Percentiles rank a stretch among this genome's conserved stretches.
Evolutionary conservation across 1,139 yeast genomes (phyloP).

Genomic region (Candida labiduridarum): DNA sequence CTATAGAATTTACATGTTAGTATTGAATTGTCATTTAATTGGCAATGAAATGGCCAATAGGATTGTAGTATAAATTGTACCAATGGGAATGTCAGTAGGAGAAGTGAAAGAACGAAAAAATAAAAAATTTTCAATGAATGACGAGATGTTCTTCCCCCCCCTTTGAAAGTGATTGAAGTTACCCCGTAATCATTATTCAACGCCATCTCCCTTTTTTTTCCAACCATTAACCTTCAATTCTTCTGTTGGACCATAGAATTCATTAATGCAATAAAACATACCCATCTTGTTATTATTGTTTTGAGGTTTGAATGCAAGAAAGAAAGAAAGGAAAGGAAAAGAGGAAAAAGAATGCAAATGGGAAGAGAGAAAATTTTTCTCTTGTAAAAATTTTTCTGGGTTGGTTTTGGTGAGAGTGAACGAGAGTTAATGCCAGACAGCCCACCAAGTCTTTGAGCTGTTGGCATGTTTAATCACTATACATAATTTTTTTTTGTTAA

Average conservation of each 20-base stretch:
- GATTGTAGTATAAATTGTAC: not conserved
- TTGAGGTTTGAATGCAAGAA: slow-evolving; percentile 19
- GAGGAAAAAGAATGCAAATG: not conserved
- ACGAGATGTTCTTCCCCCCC: not conserved
- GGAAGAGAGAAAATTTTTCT: not conserved
- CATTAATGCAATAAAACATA: slow-evolving; percentile 27
- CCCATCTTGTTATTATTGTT: slow-evolving; percentile 36
- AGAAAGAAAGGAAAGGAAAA: slow-evolving; percentile 7
- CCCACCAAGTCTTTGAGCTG: no score
- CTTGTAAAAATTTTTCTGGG: not conserved
- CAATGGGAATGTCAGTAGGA: not conserved
- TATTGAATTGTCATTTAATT: slow-evolving; percentile 1
- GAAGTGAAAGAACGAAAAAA: not conserved
- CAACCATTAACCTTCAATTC: not conserved
- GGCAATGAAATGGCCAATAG: not conserved
- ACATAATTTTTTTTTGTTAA: no score
- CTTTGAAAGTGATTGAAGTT: not conserved
- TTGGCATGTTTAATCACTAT: no score
- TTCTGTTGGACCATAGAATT: not conserved
- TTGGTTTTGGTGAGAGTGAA: slow-evolving; percentile 1
- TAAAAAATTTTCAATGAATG: not conserved
- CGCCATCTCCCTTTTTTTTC: not conserved
- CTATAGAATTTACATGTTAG: slow-evolving; percentile 30
- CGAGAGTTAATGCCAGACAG: not conserved
- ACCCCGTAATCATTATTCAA: not conserved